Conservation (phyloP, 2,329 filamentous ascomycete species). For the Fusarium denticulatum region DNA sequence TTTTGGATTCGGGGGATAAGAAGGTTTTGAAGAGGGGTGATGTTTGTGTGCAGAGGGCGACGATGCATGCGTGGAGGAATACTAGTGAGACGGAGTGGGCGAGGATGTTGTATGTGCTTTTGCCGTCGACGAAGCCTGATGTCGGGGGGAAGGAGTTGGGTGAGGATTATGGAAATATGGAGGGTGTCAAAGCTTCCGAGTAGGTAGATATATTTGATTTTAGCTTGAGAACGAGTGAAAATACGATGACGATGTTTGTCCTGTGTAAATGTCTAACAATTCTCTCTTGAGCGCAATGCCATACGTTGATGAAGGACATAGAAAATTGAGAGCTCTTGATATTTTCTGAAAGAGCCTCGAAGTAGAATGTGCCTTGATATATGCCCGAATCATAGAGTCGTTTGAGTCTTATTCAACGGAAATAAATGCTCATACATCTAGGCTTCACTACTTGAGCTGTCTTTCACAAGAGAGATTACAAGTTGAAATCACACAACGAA, state of each 20-base stretch:
- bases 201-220: background rate
- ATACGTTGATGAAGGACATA: too few relatives aligned
- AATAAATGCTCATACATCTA: too few relatives aligned
- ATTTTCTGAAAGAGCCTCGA: rapidly evolving
- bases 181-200: conserved; percentile 36
- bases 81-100: conserved; percentile 56
- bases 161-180: conserved; percentile 49
- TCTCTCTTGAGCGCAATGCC: too few relatives aligned
- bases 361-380: too few relatives aligned
- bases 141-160: conserved; percentile 35
- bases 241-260: background rate
- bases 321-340: rapidly evolving
- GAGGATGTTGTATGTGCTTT: conserved; percentile 54
- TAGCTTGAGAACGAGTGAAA: rapidly evolving
- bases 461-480: rapidly evolving
- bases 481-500: rapidly evolving
- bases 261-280: too few relatives aligned
- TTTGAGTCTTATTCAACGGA: background rate
- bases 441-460: too few relatives aligned
- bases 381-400: rapidly evolving
- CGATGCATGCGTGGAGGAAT: conserved; percentile 66
- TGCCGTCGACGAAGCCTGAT: conserved; percentile 29
- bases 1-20: conserved; percentile 61
- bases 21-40: conserved; percentile 60
- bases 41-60: conserved; percentile 64